A percentile compares a stretch with the other conserved stretches of the same genome.
phyloP scores from a whole-genome alignment of 2,329 filamentous ascomycete genomes.

The Thelonectria blattea region DNA sequence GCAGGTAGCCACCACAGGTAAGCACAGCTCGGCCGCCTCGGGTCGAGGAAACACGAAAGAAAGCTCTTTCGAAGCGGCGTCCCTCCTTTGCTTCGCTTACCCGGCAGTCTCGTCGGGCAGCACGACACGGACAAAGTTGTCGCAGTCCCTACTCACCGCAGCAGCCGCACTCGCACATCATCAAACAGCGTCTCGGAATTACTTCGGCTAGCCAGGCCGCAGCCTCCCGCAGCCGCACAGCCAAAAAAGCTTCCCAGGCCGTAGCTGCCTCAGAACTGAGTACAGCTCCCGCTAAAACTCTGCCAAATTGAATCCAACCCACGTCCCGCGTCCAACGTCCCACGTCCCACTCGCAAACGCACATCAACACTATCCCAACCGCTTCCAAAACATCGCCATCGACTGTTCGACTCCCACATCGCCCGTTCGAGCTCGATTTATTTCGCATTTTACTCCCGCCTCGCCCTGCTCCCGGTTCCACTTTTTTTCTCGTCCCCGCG shows the following conservation, averaged over 20 bases:
- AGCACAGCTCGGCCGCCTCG: conserved; percentile 22
- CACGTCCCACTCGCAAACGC: conserved; percentile 23
- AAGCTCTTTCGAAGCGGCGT: conserved; percentile 22
- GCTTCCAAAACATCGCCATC: conserved; percentile 33
- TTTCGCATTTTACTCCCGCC: conserved; percentile 20
- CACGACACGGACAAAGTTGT: conserved; percentile 17
- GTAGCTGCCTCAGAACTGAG: conserved; percentile 28
- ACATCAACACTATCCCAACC: conserved; percentile 32
- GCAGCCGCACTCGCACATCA: conserved; percentile 29
- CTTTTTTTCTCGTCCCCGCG: conserved; percentile 30
- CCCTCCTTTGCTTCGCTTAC: neutral
- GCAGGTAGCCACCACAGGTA: no score
- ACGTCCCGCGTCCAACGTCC: conserved; percentile 32
- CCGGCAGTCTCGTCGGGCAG: conserved; percentile 2
- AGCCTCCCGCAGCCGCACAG: conserved; percentile 26
- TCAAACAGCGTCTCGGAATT: conserved; percentile 33
- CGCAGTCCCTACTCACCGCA: conserved; percentile 18
- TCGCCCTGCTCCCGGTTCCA: conserved; percentile 17
- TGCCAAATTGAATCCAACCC: conserved; percentile 32
- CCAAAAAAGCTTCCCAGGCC: neutral
- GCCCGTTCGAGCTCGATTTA: conserved; percentile 33
- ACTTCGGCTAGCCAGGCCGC: conserved; percentile 30
- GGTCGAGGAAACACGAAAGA: conserved; percentile 30
- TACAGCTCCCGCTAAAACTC: conserved; percentile 40
- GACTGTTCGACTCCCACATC: conserved; percentile 16